Conservation (phyloP, 306 rosid genomes). For the Purshia tridentata region DNA sequence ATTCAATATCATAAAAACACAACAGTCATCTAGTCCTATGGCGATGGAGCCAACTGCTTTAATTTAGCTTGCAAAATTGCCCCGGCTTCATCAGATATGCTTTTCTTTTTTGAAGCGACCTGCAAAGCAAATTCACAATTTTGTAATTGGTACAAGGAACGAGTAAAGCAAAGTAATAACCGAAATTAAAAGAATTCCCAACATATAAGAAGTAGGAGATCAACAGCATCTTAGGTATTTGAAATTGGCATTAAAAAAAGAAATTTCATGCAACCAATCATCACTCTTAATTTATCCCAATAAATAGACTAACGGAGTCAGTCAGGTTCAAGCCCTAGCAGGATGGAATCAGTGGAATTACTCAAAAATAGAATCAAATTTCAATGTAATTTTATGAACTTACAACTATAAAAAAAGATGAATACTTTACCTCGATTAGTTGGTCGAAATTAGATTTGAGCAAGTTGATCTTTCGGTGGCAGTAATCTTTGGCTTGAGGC, state of each 20-base stretch:
- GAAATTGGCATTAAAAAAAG: too few species aligned
- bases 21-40: constrained; percentile 16
- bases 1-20: neutral
- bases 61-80: constrained; percentile 66
- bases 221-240: too few species aligned
- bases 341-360: too few species aligned
- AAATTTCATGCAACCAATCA: too few species aligned
- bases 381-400: too few species aligned
- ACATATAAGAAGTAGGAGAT: too few species aligned
- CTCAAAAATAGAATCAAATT: too few species aligned
- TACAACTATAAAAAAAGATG: neutral
- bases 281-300: too few species aligned
- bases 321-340: too few species aligned
- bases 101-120: constrained; percentile 87
- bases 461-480: constrained; percentile 81
- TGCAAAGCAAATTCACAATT: constrained; percentile 35
- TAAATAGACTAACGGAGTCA: too few species aligned
- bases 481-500: constrained; percentile 84
- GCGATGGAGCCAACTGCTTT: constrained; percentile 64
- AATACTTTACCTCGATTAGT: constrained; percentile 65
- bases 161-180: neutral
- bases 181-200: too few species aligned
- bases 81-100: constrained; percentile 68
- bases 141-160: neutral
- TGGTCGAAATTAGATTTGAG: constrained; percentile 91